Percentiles rank a stretch among this genome's conserved stretches.
These are phyloP conservation scores for Stromatinia cepivora DNA, from an alignment of 2,329 filamentous ascomycete species.

Conservation along the genomic window DNA sequence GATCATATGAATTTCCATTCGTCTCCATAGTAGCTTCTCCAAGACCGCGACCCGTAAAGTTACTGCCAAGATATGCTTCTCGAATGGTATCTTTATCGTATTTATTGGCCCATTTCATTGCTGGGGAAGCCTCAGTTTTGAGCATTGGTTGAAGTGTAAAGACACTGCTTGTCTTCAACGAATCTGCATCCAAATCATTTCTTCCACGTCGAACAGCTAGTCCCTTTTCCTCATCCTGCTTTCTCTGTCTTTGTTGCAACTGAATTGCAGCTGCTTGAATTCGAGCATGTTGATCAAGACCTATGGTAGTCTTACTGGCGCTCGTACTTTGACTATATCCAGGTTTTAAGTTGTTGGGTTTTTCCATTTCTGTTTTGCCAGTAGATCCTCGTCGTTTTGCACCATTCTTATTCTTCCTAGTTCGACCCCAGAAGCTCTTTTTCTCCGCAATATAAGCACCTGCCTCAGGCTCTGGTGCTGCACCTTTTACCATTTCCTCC, in stretches of 20 bases:
- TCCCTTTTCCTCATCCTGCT: conserved; percentile 58
- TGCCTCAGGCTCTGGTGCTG: conserved; percentile 78
- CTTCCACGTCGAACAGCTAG: conserved; percentile 51
- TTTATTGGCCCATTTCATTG: conserved; percentile 94
- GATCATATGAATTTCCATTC: conserved; percentile 40
- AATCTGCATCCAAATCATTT: conserved; percentile 57
- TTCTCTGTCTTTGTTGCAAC: conserved; percentile 73
- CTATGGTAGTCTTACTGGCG: conserved; percentile 79
- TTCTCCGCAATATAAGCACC: conserved; percentile 93
- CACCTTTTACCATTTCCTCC: conserved; percentile 94
- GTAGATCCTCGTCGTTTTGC: conserved; percentile 69
- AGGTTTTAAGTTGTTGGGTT: conserved; percentile 45
- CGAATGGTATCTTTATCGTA: conserved; percentile 90
- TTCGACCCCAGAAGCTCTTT: conserved; percentile 90
- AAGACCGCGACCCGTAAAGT: conserved; percentile 67
- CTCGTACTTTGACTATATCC: conserved; percentile 45
- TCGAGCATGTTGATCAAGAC: conserved; percentile 85
- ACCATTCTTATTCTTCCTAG: conserved; percentile 61
- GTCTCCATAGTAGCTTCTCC: conserved; percentile 49
- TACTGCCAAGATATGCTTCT: conserved; percentile 79
- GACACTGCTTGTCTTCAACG: conserved; percentile 81
- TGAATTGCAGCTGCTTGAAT: conserved; percentile 89
- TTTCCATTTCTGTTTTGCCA: conserved; percentile 58
- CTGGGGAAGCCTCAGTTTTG: conserved; percentile 82
- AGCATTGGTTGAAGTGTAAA: conserved; percentile 85